Evolutionary conservation across 2,329 filamentous ascomycete genomes (phyloP).

Genomic region (Fragosphaeria purpurea): DNA sequence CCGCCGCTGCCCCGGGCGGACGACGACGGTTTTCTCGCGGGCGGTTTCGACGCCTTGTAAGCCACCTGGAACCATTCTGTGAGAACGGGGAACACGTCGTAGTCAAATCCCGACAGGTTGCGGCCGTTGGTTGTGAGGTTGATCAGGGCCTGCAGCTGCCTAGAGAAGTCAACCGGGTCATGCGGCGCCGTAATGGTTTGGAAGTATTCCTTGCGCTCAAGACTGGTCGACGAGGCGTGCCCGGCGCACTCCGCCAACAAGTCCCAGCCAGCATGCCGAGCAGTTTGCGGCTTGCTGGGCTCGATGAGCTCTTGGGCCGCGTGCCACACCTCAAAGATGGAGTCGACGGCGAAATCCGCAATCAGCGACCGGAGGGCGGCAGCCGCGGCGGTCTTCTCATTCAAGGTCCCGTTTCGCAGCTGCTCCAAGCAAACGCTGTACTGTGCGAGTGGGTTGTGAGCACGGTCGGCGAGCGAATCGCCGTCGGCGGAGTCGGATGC

Average conservation of each 20-base stretch:
- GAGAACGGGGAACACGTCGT: constrained; percentile 53
- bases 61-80: constrained; percentile 48
- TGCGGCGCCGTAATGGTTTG: constrained; percentile 47
- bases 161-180: constrained; percentile 52
- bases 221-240: constrained; percentile 51
- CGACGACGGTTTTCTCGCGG: constrained; percentile 29
- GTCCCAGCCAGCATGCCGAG: constrained; percentile 53
- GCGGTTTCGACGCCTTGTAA: constrained; percentile 32
- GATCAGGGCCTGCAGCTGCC: constrained; percentile 54
- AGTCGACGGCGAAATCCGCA: constrained; percentile 47
- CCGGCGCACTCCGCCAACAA: constrained; percentile 56
- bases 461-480: constrained; percentile 34
- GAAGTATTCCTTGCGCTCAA: constrained; percentile 58
- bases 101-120: constrained; percentile 56
- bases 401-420: constrained; percentile 40
- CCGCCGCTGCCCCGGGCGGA: constrained; percentile 18
- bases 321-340: constrained; percentile 54
- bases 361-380: constrained; percentile 46
- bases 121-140: constrained; percentile 53
- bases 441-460: constrained; percentile 33
- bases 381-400: constrained; percentile 48
- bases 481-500: constrained; percentile 26
- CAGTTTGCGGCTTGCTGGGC: constrained; percentile 39
- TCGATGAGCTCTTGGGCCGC: constrained; percentile 57
- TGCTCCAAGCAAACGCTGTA: constrained; percentile 46